Base-by-base conservation (phyloP, 176 grass and related monocot species). In the Oryza longistaminata region DNA sequence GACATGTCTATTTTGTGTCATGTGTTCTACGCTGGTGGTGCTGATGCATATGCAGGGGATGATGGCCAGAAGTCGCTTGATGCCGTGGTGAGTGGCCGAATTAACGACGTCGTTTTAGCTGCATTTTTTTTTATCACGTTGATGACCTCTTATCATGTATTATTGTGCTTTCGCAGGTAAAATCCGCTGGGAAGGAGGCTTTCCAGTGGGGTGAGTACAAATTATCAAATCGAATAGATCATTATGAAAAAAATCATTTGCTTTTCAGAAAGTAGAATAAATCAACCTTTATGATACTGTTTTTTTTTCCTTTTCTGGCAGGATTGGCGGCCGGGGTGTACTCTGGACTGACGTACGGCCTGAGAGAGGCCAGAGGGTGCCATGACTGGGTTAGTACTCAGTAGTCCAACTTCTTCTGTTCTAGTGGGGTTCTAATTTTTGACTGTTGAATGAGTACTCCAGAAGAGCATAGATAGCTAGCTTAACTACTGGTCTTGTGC, bases 1-100 rank as follows among this genome's bases (percentile, higher is more conserved):
- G 70, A 80, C 58, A 7, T 15, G 2, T 69, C 12, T 40, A 0
- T 1, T 0, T 1, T 55, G 74, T 11, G 43, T 12, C n/a, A 5
- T 44, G 8, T 43, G 42, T 82, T 55, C 25, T 44, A 26, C 37
- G 0, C 14, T 37, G 12, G 27, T 17, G 29, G 29, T 31, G 29
- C 29, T 31, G 29, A 31, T 31, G 3, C 43, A 9, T 68, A 9
- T 68, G 0, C 88, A 93, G 91, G 91, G 74, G 96, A 98, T 4
- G 88, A 93, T 68, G 85, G 91, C 71, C 85, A 90, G 77, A 98
- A 91, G 69, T 93, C 96, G 29, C 89, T 98, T 9, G 96, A 98
- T 2, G 93, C 77, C 8, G 90, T 90, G 96, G 96, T 98, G 65
- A 92, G 55, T n/a, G 25, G 6, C 1, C 3, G 12, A 37, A 9